Conservation (phyloP, 2,329 filamentous ascomycete species). For the Sodiomyces alkalinus region DNA sequence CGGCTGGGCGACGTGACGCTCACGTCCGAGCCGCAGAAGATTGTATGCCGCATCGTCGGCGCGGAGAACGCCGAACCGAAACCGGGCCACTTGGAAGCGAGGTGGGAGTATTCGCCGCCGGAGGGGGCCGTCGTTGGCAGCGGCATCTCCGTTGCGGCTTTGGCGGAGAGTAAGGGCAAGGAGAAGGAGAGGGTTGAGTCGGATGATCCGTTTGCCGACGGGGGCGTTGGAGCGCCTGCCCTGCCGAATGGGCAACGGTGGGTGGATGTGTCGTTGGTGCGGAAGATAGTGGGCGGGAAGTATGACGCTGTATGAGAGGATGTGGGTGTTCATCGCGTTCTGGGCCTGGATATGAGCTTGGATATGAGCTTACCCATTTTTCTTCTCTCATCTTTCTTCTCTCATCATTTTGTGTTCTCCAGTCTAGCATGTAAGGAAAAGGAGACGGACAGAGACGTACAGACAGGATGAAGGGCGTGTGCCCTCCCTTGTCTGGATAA, state of each 20-base stretch:
- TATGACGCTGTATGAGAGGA: slow-evolving; percentile 48
- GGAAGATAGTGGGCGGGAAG: slow-evolving; percentile 60
- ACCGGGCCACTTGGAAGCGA: slow-evolving; percentile 65
- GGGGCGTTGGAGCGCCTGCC: slow-evolving; percentile 8
- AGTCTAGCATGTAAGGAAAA: too few species aligned
- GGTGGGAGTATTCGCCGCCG: slow-evolving; percentile 49
- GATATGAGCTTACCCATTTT: too few species aligned
- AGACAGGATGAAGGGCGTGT: too few species aligned
- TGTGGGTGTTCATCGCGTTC: too few species aligned
- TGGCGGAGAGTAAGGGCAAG: slow-evolving; percentile 35
- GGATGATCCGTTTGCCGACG: slow-evolving; percentile 56
- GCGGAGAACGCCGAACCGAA: slow-evolving; percentile 57
- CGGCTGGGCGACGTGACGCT: slow-evolving; percentile 60
- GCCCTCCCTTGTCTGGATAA: too few species aligned
- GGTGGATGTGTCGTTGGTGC: slow-evolving; percentile 49
- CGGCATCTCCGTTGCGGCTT: slow-evolving; percentile 48
- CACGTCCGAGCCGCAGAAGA: slow-evolving; percentile 51
- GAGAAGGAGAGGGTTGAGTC: slow-evolving; percentile 30
- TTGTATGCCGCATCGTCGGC: slow-evolving; percentile 66
- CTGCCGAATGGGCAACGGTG: slow-evolving; percentile 29
- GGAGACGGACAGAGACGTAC: too few species aligned
- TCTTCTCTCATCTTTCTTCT: too few species aligned
- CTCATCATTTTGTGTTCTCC: too few species aligned
- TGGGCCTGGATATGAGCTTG: too few species aligned
- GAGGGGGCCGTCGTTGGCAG: slow-evolving; percentile 34